These are phyloP conservation scores for Phalaenopsis hybrid DNA, from an alignment of 116 monocot genomes.

Conservation along the genomic window DNA sequence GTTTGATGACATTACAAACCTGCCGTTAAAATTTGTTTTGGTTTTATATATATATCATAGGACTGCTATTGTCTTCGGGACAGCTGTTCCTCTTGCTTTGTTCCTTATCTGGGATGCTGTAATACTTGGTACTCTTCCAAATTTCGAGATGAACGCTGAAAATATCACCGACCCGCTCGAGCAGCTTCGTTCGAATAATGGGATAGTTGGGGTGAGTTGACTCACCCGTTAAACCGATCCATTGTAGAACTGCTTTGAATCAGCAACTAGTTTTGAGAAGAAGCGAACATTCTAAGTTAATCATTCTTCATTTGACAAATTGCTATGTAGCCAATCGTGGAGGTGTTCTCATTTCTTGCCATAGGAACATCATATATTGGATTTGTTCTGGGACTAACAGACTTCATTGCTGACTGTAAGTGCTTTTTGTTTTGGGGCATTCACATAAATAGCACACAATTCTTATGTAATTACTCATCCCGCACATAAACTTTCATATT, in stretches of 20 bases:
- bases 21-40: too few species aligned
- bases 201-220: constrained; percentile 71
- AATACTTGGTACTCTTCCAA: constrained; percentile 76
- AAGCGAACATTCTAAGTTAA: not conserved
- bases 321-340: constrained; percentile 73
- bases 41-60: constrained; percentile 26
- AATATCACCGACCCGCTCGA: constrained; percentile 56
- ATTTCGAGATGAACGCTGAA: constrained; percentile 19
- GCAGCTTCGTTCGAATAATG: constrained; percentile 58
- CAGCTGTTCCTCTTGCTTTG: constrained; percentile 71
- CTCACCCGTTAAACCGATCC: not conserved
- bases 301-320: not conserved
- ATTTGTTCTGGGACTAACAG: constrained; percentile 85
- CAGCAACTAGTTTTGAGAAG: not conserved
- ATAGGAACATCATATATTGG: constrained; percentile 92
- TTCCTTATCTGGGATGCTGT: constrained; percentile 97
- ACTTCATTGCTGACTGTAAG: constrained; percentile 97
- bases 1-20: too few species aligned
- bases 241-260: not conserved
- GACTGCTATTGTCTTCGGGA: constrained; percentile 77
- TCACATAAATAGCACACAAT: too few species aligned
- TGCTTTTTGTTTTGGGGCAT: not conserved
- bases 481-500: too few species aligned
- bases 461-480: too few species aligned
- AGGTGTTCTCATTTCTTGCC: constrained; percentile 90